Base-by-base conservation (phyloP, 139 green algal genomes). In the Chlamydomonas schloesseri region DNA sequence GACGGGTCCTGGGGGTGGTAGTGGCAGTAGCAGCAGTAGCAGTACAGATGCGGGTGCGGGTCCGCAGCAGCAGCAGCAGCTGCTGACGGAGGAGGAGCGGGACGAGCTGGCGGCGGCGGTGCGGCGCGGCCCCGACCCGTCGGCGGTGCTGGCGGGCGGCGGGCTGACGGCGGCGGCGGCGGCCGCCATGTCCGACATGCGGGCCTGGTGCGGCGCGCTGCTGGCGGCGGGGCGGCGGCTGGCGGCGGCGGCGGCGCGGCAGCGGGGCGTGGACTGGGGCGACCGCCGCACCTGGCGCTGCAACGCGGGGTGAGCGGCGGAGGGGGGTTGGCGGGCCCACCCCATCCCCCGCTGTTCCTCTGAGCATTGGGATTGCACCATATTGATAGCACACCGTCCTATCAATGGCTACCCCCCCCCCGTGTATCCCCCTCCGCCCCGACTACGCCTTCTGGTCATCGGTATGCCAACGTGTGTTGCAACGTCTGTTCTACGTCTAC, bases 141-240 rank as follows among this genome's bases (percentile, higher is more conserved):
- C 78, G 36, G 64, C 78, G 24, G 64, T 68, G 23, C 42, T 84
- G 76, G 60, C 76, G 37, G 42, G 8, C 26, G 76, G 73, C 0
- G 76, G 76, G 0, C 76, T 83, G 60, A 83, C 76, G 24, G 76
- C 36, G 76, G 60, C 76, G 60, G 76, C 73, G 76, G 60, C 60
- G 76, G 76, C 50, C 8, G 76, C 76, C 42, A 65, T 74, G 64
- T 13, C 9, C 9, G 46, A 29, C 0, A 26, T 67, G 21, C 78
- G 78, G 2, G 28, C 42, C 42, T 74, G 76, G 76, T 64, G 37
- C 37, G 24, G 36, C n/a, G 36, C 76, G 21, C 36, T 73, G 36
- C 76, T 84, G 64, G 21, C n/a, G 9, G 46, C 24, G 71, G 71
- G 71, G 37, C 26, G 13, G 71, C 15, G 71, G 24, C 71, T 76